These are phyloP conservation scores for Scleromitrula shiraiana DNA, from an alignment of 2,329 filamentous ascomycete genomes.

Conservation along the genomic window DNA sequence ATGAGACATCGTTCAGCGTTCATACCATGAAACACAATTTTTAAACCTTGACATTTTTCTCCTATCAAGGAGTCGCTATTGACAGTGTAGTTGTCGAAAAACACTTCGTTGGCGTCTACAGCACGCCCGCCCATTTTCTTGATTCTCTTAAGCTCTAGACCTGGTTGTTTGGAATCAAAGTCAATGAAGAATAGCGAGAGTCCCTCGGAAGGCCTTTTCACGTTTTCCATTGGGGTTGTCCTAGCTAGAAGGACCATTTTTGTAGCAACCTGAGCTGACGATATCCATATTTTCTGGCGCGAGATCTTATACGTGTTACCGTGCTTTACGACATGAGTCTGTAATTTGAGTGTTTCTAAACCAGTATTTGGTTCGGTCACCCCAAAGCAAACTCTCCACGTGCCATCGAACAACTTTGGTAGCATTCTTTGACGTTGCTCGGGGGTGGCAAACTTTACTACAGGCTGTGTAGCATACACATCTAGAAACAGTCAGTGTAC, in stretches of 20 bases:
- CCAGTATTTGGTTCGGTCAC: slow-evolving; percentile 80
- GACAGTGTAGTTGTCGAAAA: slow-evolving; percentile 72
- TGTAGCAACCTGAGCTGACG: slow-evolving; percentile 70
- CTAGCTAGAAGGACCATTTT: slow-evolving; percentile 80
- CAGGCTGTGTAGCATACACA: slow-evolving; percentile 67
- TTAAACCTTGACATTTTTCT: slow-evolving; percentile 67
- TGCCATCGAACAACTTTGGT: slow-evolving; percentile 62
- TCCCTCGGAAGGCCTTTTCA: slow-evolving; percentile 63
- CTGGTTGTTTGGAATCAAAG: slow-evolving; percentile 51
- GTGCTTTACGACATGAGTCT: slow-evolving; percentile 54
- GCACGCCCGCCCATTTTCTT: slow-evolving; percentile 80
- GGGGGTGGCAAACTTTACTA: slow-evolving; percentile 63
- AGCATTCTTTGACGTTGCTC: slow-evolving; percentile 58
- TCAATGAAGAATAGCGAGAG: slow-evolving; percentile 77
- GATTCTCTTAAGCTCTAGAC: slow-evolving; percentile 53
- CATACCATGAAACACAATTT: slow-evolving; percentile 71
- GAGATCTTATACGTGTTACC: slow-evolving; percentile 57
- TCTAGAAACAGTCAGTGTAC: slow-evolving; percentile 25
- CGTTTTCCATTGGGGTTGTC: slow-evolving; percentile 61
- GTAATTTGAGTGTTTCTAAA: slow-evolving; percentile 66
- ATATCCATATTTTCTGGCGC: slow-evolving; percentile 87
- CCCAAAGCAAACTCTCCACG: slow-evolving; percentile 69
- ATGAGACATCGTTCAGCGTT: slow-evolving; percentile 70
- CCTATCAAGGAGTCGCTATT: slow-evolving; percentile 60
- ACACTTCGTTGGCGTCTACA: slow-evolving; percentile 80